Evolutionary conservation across 768 basidiomycete genomes (phyloP).

Genomic region (Tylopilus rubrobrunneus): DNA sequence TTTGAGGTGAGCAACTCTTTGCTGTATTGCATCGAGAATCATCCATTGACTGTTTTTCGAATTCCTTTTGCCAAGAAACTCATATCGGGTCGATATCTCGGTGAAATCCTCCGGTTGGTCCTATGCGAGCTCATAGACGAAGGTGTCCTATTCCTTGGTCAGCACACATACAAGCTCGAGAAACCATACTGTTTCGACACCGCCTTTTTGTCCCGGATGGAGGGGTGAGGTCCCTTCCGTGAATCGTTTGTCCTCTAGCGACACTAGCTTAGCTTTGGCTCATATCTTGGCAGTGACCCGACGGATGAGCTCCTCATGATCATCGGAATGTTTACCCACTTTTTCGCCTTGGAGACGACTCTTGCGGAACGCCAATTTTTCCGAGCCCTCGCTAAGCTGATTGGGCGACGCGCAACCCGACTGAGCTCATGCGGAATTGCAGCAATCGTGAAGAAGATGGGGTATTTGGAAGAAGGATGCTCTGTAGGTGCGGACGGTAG

Average conservation of each 20-base stretch:
- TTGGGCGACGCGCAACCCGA: conserved; percentile 85
- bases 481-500: conserved; percentile 89
- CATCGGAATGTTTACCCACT: conserved; percentile 96
- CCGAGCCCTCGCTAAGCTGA: conserved; percentile 85
- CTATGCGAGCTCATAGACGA: conserved; percentile 95
- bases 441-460: conserved; percentile 76
- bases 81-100: conserved; percentile 92
- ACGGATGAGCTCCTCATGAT: conserved; percentile 97
- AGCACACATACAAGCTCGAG: conserved; percentile 96
- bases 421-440: conserved; percentile 88
- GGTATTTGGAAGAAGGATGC: conserved; percentile 87
- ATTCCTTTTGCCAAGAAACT: conserved; percentile 61
- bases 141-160: conserved; percentile 95
- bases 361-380: conserved; percentile 97
- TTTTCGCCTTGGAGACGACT: conserved; percentile 95
- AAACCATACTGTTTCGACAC: conserved; percentile 92
- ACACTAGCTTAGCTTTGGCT: neutral
- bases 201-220: conserved; percentile 95
- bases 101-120: conserved; percentile 93
- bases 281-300: conserved; percentile 59
- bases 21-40: neutral
- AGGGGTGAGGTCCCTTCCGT: conserved; percentile 51
- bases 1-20: conserved; percentile 59
- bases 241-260: neutral
- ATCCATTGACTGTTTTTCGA: neutral